Percentiles rank a stretch among this genome's conserved stretches.
These are phyloP conservation scores for Tausonia pullulans DNA, from an alignment of 1,284 basidiomycete species.

Conservation along the genomic window DNA sequence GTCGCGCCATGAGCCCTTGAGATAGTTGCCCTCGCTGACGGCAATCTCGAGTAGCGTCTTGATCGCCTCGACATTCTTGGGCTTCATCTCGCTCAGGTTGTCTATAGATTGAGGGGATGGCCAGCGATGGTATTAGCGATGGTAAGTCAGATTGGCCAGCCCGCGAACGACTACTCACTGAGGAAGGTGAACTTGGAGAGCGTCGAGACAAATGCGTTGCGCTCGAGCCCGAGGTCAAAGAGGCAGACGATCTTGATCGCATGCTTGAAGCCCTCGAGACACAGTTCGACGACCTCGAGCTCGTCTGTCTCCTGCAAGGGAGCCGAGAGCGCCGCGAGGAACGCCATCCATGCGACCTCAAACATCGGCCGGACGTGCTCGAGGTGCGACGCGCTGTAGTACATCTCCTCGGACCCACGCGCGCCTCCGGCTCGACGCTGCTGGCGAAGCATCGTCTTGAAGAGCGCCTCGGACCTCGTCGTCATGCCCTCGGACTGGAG, in stretches of 20 bases:
- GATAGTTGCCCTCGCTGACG: conserved; percentile 81
- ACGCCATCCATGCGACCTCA: conserved; percentile 94
- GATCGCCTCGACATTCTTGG: conserved; percentile 97
- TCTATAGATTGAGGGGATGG: conserved; percentile 24
- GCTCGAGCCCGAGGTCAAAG: conserved; percentile 88
- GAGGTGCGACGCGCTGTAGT: conserved; percentile 87
- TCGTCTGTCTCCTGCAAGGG: conserved; percentile 88
- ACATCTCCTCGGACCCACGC: conserved; percentile 58
- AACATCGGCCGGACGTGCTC: conserved; percentile 96
- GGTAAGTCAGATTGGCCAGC: too few relatives aligned
- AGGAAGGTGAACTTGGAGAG: conserved; percentile 94
- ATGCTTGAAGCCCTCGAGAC: conserved; percentile 83
- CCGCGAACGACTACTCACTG: conserved; percentile 28
- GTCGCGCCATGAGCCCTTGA: conserved; percentile 92
- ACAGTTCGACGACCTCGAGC: conserved; percentile 79
- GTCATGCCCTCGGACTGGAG: conserved; percentile 90
- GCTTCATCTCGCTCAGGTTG: conserved; percentile 94
- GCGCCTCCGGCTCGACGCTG: conserved; percentile 58
- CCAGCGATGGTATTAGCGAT: too few relatives aligned
- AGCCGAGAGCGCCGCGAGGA: conserved; percentile 82
- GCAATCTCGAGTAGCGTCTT: conserved; percentile 86
- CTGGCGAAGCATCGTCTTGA: conserved; percentile 76
- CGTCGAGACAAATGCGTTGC: conserved; percentile 95
- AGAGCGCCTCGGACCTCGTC: conserved; percentile 87
- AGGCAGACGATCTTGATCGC: conserved; percentile 88